These are phyloP conservation scores for Fonsecaea pedrosoi DNA, from an alignment of 2,329 filamentous ascomycete genomes.

Conservation along the genomic window DNA sequence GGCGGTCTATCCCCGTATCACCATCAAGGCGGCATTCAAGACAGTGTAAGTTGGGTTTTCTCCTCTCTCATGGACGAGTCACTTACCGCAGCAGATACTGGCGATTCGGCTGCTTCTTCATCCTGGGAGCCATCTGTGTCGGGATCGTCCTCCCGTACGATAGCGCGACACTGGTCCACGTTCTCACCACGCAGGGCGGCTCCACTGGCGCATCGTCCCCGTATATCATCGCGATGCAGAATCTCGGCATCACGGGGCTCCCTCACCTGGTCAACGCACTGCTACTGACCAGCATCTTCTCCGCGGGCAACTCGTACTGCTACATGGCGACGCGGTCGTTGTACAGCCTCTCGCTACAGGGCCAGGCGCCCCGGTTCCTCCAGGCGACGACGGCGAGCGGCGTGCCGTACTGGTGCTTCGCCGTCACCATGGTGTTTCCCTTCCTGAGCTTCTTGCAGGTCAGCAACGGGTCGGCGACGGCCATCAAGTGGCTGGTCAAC, in stretches of 20 bases:
- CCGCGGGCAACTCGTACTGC: slow-evolving; percentile 60
- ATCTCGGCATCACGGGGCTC: slow-evolving; percentile 59
- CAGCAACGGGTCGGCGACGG: slow-evolving; percentile 65
- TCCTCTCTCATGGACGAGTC: slow-evolving; percentile 43
- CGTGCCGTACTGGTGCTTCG: slow-evolving; percentile 73
- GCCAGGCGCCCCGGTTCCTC: slow-evolving; percentile 57
- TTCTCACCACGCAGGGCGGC: slow-evolving; percentile 30
- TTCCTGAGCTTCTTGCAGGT: slow-evolving; percentile 76
- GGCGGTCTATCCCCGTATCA: slow-evolving; percentile 69
- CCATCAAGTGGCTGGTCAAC: slow-evolving; percentile 57
- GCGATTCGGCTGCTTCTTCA: slow-evolving; percentile 76
- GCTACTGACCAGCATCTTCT: slow-evolving; percentile 42
- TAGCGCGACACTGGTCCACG: slow-evolving; percentile 58
- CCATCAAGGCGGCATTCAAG: slow-evolving; percentile 76
- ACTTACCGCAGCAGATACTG: slow-evolving; percentile 73
- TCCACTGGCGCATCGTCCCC: slow-evolving; percentile 63
- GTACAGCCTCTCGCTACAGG: slow-evolving; percentile 61
- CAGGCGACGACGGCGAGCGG: slow-evolving; percentile 63
- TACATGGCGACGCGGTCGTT: slow-evolving; percentile 70
- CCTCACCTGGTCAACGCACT: slow-evolving; percentile 64
- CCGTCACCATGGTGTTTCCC: slow-evolving; percentile 67
- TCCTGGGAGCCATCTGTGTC: slow-evolving; percentile 72
- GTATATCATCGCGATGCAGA: slow-evolving; percentile 68
- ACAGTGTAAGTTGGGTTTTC: slow-evolving; percentile 66
- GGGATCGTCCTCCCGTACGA: slow-evolving; percentile 73